phyloP scores from a whole-genome alignment of 1,284 basidiomycete genomes.

The Cryptococcus sp. region DNA sequence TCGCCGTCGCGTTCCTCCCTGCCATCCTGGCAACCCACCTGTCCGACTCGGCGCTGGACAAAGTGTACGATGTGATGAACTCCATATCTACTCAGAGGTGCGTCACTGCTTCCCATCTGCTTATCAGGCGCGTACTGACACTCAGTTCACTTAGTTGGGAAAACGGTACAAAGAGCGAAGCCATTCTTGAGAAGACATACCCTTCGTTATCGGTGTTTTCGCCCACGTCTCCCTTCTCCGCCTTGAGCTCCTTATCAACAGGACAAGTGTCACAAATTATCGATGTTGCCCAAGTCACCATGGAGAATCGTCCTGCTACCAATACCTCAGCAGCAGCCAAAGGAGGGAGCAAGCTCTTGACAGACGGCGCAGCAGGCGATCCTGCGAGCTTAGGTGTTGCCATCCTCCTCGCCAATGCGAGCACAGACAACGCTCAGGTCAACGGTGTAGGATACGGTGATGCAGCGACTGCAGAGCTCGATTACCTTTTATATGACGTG shows the following conservation, averaged over 20 bases:
- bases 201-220: constrained; percentile 66
- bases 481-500: constrained; percentile 66
- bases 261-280: constrained; percentile 59
- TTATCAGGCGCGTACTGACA: neutral
- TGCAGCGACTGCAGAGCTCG: constrained; percentile 70
- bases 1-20: constrained; percentile 4
- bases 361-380: constrained; percentile 70
- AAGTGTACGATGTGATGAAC: constrained; percentile 38
- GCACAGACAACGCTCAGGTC: constrained; percentile 30
- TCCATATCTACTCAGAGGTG: constrained; percentile 28
- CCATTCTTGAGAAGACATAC: constrained; percentile 68
- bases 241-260: constrained; percentile 51
- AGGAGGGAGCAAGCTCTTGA: constrained; percentile 54
- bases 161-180: constrained; percentile 71
- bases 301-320: constrained; percentile 40
- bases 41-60: constrained; percentile 15
- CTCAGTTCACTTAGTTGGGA: constrained; percentile 66
- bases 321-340: constrained; percentile 60
- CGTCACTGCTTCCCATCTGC: constrained; percentile 1
- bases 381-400: constrained; percentile 79
- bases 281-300: constrained; percentile 55
- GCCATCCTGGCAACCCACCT: constrained; percentile 22
- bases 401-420: constrained; percentile 64
- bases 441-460: constrained; percentile 61
- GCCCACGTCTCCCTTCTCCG: constrained; percentile 34